phyloP scores from a whole-genome alignment of 306 rosid species.

The Malus orientalis region DNA sequence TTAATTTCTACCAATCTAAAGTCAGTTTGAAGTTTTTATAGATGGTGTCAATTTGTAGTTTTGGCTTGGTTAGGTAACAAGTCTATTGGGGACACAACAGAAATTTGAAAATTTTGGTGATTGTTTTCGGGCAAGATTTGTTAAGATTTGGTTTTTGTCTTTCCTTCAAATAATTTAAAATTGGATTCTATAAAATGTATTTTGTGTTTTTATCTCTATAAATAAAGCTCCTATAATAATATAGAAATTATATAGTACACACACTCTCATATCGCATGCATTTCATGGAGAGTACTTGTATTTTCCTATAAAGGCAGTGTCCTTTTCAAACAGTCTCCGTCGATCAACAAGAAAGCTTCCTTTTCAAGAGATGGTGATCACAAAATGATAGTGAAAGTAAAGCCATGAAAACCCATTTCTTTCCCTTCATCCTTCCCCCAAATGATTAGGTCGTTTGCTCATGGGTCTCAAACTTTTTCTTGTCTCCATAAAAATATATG shows the following conservation, averaged over 20 bases:
- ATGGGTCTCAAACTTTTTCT: constrained; percentile 27
- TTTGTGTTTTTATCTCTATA: no score
- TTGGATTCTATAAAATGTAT: no score
- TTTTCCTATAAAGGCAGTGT: constrained; percentile 27
- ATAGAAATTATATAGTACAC: not conserved
- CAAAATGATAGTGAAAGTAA: constrained; percentile 62
- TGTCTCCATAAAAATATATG: constrained; percentile 2
- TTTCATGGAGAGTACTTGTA: constrained; percentile 10
- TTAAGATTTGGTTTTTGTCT: no score
- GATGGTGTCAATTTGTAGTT: no score
- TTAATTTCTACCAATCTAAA: no score
- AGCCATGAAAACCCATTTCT: constrained; percentile 41
- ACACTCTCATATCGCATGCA: not conserved
- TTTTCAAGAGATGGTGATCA: constrained; percentile 66
- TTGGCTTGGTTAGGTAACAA: no score
- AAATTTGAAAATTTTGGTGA: no score
- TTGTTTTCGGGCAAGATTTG: no score
- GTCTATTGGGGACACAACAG: no score
- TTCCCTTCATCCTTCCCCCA: constrained; percentile 48
- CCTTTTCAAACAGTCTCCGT: constrained; percentile 35
- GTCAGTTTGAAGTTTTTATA: no score
- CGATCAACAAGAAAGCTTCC: constrained; percentile 68
- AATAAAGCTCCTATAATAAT: not conserved
- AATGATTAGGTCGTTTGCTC: constrained; percentile 49
- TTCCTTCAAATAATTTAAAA: no score